Percentiles rank a stretch among this genome's conserved stretches.
These are phyloP conservation scores for Ophiognomonia clavigignenti-juglandacearum DNA, from an alignment of 2,329 filamentous ascomycete species.

Conservation along the genomic window DNA sequence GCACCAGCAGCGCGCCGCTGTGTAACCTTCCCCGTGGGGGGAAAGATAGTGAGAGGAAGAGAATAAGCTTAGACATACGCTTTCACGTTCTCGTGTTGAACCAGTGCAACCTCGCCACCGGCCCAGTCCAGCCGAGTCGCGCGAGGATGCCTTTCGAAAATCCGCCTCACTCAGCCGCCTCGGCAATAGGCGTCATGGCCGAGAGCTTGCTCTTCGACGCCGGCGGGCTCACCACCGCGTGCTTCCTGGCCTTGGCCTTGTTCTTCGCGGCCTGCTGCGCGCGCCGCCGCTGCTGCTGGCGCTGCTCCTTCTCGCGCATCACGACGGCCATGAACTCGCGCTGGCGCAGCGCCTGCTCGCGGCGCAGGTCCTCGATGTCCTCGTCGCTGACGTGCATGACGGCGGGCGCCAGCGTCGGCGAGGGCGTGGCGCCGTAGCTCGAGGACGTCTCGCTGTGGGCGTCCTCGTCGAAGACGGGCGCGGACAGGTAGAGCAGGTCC, in stretches of 20 bases:
- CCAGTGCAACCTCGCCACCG: slow-evolving; percentile 7
- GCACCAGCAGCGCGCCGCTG: too few relatives aligned
- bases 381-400: slow-evolving; percentile 36
- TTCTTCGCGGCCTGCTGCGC: slow-evolving; percentile 36
- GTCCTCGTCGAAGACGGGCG: slow-evolving; percentile 47
- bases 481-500: slow-evolving; percentile 47
- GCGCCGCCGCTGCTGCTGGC: slow-evolving; percentile 36
- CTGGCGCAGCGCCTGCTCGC: slow-evolving; percentile 45
- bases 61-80: slow-evolving; percentile 16
- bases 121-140: slow-evolving; percentile 1
- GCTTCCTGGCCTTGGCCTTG: slow-evolving; percentile 41
- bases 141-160: neutral
- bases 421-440: slow-evolving; percentile 37
- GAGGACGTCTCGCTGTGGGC: slow-evolving; percentile 44
- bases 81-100: neutral
- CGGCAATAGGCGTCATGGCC: slow-evolving; percentile 51
- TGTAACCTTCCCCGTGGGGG: neutral
- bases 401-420: slow-evolving; percentile 24
- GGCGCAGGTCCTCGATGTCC: slow-evolving; percentile 46
- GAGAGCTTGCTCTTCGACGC: slow-evolving; percentile 41
- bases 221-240: slow-evolving; percentile 29
- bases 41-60: neutral
- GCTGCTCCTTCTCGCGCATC: slow-evolving; percentile 47
- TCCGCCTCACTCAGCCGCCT: slow-evolving; percentile 42
- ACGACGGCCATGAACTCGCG: slow-evolving; percentile 48